These are phyloP conservation scores for Lecanicillium sp. DNA, from an alignment of 2,329 filamentous ascomycete genomes.

Conservation along the genomic window DNA sequence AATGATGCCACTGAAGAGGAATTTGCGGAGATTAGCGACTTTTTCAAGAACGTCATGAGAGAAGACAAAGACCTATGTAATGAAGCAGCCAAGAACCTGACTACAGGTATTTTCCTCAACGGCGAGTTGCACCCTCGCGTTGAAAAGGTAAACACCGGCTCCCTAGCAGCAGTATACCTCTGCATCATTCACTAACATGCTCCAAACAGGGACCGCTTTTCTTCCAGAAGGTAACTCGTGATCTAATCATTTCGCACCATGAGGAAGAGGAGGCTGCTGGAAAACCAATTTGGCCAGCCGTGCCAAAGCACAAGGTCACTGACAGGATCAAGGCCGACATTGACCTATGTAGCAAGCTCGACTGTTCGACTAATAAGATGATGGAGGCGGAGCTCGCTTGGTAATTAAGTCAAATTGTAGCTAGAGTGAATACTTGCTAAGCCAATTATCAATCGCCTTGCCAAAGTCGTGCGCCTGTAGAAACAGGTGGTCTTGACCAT, in stretches of 20 bases:
- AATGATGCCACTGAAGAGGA: conserved; percentile 35
- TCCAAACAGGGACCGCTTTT: conserved; percentile 34
- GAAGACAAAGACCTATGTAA: conserved; percentile 45
- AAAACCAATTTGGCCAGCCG: conserved; percentile 21
- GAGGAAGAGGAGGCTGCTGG: conserved; percentile 15
- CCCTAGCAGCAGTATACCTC: conserved; percentile 19
- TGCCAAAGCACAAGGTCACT: conserved; percentile 13
- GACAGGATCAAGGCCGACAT: conserved; percentile 17
- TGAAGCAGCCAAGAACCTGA: conserved; percentile 39
- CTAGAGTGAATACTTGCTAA: conserved; percentile 13
- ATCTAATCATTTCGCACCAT: conserved; percentile 19
- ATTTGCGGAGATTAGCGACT: conserved; percentile 35
- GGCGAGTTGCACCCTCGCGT: conserved; percentile 43
- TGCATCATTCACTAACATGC: conserved; percentile 20
- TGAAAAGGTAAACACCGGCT: conserved; percentile 27
- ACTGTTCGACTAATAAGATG: conserved; percentile 10
- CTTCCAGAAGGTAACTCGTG: conserved; percentile 23
- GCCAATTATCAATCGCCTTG: conserved; percentile 25
- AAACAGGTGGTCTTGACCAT: conserved; percentile 19
- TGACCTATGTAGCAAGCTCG: conserved; percentile 17
- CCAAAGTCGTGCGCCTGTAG: conserved; percentile 26
- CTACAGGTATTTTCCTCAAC: conserved; percentile 40
- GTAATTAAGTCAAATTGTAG: conserved; percentile 7
- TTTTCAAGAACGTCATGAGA: conserved; percentile 42
- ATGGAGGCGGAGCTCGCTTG: conserved; percentile 12